A percentile compares a stretch with the other conserved stretches of the same genome.
phyloP scores from a whole-genome alignment of 257 asterid genomes.

The Nicotiana attenuata region DNA sequence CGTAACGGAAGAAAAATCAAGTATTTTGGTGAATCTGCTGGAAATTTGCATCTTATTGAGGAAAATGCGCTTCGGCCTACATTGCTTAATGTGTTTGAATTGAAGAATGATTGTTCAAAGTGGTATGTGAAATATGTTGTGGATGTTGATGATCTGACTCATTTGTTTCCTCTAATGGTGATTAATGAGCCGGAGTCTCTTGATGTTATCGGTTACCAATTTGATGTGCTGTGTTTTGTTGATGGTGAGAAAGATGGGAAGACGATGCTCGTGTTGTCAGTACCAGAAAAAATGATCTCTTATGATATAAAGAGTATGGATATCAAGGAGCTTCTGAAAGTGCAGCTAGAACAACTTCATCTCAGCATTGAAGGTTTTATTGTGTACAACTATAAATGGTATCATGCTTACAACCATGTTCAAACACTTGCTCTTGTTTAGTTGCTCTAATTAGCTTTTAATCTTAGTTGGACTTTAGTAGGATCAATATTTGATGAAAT shows the following conservation, averaged over 20 bases:
- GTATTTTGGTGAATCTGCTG: not conserved
- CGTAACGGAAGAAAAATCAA: not conserved
- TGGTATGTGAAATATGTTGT: not conserved
- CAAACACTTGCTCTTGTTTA: not conserved
- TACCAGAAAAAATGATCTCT: not conserved
- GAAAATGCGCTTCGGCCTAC: not conserved
- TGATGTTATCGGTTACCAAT: not conserved
- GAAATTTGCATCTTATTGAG: not conserved
- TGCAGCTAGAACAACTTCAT: not conserved
- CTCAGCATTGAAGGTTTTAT: not conserved
- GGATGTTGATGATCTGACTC: not conserved
- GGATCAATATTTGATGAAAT: not conserved
- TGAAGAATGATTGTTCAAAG: not conserved
- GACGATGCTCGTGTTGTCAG: not conserved
- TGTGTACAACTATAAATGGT: not conserved
- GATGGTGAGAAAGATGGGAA: not conserved
- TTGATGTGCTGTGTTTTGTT: not conserved
- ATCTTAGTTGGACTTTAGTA: not conserved
- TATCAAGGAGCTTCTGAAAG: not conserved
- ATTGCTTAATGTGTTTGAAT: not conserved
- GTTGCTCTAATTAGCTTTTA: not conserved
- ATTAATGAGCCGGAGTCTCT: not conserved
- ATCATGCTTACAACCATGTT: not conserved
- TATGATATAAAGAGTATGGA: not conserved
- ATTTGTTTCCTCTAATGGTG: not conserved